Evolutionary conservation across 2,329 filamentous ascomycete species (phyloP).

Genomic region (Diaporthe longicolla): DNA sequence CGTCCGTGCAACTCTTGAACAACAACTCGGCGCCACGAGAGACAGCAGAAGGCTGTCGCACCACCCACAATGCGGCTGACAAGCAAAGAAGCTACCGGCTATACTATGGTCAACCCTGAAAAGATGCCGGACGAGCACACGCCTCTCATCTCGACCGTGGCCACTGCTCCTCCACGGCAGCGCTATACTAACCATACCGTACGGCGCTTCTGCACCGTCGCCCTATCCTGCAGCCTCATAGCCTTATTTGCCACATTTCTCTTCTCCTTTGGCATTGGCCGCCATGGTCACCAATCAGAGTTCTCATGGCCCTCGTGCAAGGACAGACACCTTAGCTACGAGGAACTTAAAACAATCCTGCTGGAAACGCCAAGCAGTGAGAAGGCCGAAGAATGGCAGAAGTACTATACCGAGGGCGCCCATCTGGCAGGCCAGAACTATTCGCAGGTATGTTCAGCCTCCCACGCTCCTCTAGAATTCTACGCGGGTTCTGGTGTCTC

Average conservation of each 20-base stretch:
- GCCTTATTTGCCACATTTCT: conserved; percentile 65
- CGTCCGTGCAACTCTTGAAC: not conserved
- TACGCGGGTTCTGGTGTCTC: conserved; percentile 24
- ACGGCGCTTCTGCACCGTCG: conserved; percentile 77
- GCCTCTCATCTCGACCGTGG: conserved; percentile 76
- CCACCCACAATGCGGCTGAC: conserved; percentile 31
- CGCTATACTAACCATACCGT: conserved; percentile 72
- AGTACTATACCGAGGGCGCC: conserved; percentile 82
- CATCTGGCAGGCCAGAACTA: conserved; percentile 85
- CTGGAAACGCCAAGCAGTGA: conserved; percentile 70
- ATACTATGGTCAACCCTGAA: conserved; percentile 43
- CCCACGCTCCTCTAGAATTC: not conserved
- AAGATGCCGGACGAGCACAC: conserved; percentile 70
- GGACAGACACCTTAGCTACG: conserved; percentile 56
- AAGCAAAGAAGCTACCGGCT: conserved; percentile 29
- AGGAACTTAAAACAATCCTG: conserved; percentile 69
- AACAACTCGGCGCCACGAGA: not conserved
- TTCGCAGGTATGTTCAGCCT: conserved; percentile 67
- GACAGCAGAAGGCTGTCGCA: not conserved
- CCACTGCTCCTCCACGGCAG: conserved; percentile 64
- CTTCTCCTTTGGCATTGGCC: conserved; percentile 54
- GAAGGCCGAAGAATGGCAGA: conserved; percentile 78
- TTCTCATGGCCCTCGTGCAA: conserved; percentile 49
- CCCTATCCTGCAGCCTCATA: conserved; percentile 68
- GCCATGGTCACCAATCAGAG: conserved; percentile 49